Base-by-base conservation (phyloP, 1,284 basidiomycete genomes). In the Ceratobasidium sp. region DNA sequence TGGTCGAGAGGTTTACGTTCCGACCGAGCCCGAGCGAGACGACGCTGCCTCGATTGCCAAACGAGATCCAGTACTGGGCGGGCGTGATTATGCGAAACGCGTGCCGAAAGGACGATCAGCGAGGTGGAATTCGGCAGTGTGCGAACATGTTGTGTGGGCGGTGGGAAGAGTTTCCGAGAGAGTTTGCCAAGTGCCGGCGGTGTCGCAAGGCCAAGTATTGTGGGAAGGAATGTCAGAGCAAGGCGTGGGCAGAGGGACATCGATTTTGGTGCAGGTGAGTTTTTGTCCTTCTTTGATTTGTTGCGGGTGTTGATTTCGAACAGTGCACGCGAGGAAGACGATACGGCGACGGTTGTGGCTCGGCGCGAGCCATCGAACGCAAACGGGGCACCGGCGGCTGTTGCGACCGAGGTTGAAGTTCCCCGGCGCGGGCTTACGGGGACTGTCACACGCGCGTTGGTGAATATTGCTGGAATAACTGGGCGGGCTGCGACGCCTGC, bases 21-120 rank as follows among this genome's bases (percentile, higher is more conserved):
- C 91, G 96, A 64, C 94, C 96, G 0, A 94, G 94, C 69, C 91
- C 93, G 27, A 90, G 91, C 0, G 94, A 96, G 83, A 89, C 89
- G 38, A 90, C 92, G 81, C 86, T 95, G 78, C 89, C 90, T 7
- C 90, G 91, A 77, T 87, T 99, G 5, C 96, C 96, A 0, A 88
- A 89, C 30, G 97, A 99, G 84, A 98, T 99, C 69, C 96, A 99
- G 86, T 99, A 98, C 83, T 99, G 97, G 98, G 97, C 97, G 0
- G 96, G 97, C 3, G 97, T 99, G 16, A 98, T 99, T 82, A 99
- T 99, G 97, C 90, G 98, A 71, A 99, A 99, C 83, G 97, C 98
- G 7, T 99, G 97, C 86, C 88, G 97, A 83, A 99, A 99, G 88
- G 97, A 99, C 83, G 97, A 98, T 79, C 90, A 88, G 66, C 87